Base-by-base conservation (phyloP, 768 basidiomycete genomes). In the Serendipita sp. region DNA sequence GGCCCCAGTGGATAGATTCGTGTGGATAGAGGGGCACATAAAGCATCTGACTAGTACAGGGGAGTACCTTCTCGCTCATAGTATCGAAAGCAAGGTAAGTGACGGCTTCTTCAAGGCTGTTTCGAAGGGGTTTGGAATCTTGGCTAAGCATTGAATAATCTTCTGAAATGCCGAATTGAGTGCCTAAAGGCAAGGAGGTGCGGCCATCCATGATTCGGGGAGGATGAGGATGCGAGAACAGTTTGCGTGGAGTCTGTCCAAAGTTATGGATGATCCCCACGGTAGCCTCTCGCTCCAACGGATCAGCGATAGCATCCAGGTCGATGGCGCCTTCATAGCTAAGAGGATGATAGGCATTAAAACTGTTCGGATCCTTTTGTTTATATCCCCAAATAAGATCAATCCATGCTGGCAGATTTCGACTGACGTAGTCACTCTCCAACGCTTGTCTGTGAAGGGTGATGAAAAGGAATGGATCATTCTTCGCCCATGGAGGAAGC, bases 261-360 rank as follows among this genome's bases (percentile, higher is more conserved):
- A 96, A 97, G 67, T 95, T 95, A 73, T 95, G 92, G 58, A 96
- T 94, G 65, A 94, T 95, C 1, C 92, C 92, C 18, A 94, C 88
- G 4, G 91, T 92, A 0, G 94, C 93, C 70, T 92, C 91, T 41
- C 88, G 82, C 75, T 97, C 90, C 5, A 91, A 76, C 53, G 91
- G 86, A 71, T 96, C 88, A 3, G 82, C 81, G 64, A 97, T 95
- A 2, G 80, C 74, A 71, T 96, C 94, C 28, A 97, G 75, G 73
- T 96, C 86, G 67, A 95, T 88, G 0, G 89, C 86, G 2, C 92
- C 92, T 69, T 93, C 92, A 70, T 96, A 96, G 15, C 91, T 94
- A 41, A 96, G 75, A 0, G 93, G 94, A 73, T 96, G 93, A 76
- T 91, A 96, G 4, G 86, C 88, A 69, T 96, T 97, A 66, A 86